These are phyloP conservation scores for Tubosaeta sp. DNA, from an alignment of 768 basidiomycete genomes.

Conservation along the genomic window DNA sequence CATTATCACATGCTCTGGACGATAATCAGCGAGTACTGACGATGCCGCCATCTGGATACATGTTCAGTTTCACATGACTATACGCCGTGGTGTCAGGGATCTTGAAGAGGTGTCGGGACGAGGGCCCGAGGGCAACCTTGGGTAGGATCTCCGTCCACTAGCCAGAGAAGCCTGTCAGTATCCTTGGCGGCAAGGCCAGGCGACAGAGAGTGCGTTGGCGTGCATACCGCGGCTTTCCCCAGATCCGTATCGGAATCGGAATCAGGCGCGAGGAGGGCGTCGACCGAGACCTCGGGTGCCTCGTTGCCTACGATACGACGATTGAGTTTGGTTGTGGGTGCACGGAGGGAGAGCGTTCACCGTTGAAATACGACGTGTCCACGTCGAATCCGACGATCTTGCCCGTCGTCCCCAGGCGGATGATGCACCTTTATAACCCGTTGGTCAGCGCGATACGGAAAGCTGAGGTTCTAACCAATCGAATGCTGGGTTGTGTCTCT, in stretches of 20 bases:
- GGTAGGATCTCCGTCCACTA: constrained; percentile 85
- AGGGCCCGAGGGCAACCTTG: constrained; percentile 71
- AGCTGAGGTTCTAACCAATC: constrained; percentile 61
- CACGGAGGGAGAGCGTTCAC: constrained; percentile 33
- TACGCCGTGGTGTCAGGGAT: constrained; percentile 48
- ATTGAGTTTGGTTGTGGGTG: background rate
- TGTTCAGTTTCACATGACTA: constrained; percentile 86
- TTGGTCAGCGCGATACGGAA: background rate
- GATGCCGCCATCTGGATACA: constrained; percentile 97
- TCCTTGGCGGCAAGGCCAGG: background rate
- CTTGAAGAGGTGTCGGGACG: constrained; percentile 84
- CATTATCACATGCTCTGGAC: background rate
- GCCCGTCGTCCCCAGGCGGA: constrained; percentile 79
- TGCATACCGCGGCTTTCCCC: constrained; percentile 52
- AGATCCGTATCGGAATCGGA: constrained; percentile 39
- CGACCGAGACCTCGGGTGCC: constrained; percentile 77
- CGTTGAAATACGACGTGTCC: constrained; percentile 94
- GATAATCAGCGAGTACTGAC: constrained; percentile 36
- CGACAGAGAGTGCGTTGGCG: background rate
- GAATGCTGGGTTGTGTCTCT: constrained; percentile 81
- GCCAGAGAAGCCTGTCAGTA: background rate
- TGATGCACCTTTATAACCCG: constrained; percentile 67
- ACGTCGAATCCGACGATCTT: constrained; percentile 81
- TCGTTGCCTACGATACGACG: constrained; percentile 61
- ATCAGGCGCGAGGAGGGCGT: constrained; percentile 46